These are phyloP conservation scores for Bisporella sp. DNA, from an alignment of 2,329 filamentous ascomycete genomes.

Conservation along the genomic window DNA sequence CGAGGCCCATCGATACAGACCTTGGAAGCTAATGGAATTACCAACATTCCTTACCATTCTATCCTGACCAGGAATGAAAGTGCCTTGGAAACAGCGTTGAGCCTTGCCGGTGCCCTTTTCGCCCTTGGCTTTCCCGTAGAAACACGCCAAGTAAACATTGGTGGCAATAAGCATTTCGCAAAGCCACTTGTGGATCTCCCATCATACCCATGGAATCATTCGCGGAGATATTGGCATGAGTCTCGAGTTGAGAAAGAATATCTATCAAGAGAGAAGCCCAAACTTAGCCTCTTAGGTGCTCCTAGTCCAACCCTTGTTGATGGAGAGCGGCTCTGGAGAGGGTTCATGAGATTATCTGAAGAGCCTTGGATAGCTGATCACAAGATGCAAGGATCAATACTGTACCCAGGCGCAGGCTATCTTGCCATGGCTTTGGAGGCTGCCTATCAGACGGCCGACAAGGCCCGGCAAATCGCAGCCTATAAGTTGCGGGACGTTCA, in stretches of 20 bases:
- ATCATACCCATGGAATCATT: slow-evolving; percentile 46
- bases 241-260: slow-evolving; percentile 38
- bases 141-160: slow-evolving; percentile 9
- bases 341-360: slow-evolving; percentile 19
- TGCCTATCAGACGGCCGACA: slow-evolving; percentile 6
- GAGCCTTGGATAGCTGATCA: slow-evolving; percentile 27
- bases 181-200: slow-evolving; percentile 36
- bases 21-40: neutral
- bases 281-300: slow-evolving; percentile 29
- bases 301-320: slow-evolving; percentile 12
- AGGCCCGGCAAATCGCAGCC: neutral
- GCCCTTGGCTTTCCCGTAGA: slow-evolving; percentile 6
- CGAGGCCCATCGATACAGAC: slow-evolving; percentile 22
- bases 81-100: slow-evolving; percentile 11
- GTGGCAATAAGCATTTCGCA: neutral
- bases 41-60: slow-evolving; percentile 7
- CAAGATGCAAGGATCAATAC: slow-evolving; percentile 10
- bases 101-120: slow-evolving; percentile 12
- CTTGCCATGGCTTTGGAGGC: slow-evolving; percentile 27
- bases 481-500: slow-evolving; percentile 31
- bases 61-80: slow-evolving; percentile 9
- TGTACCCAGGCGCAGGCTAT: slow-evolving; percentile 27
- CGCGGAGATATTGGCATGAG: slow-evolving; percentile 44
- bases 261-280: slow-evolving; percentile 35
- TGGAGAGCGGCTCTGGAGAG: slow-evolving; percentile 23